phyloP scores from a whole-genome alignment of 2,329 filamentous ascomycete genomes.

The Ascochyta koolunga region DNA sequence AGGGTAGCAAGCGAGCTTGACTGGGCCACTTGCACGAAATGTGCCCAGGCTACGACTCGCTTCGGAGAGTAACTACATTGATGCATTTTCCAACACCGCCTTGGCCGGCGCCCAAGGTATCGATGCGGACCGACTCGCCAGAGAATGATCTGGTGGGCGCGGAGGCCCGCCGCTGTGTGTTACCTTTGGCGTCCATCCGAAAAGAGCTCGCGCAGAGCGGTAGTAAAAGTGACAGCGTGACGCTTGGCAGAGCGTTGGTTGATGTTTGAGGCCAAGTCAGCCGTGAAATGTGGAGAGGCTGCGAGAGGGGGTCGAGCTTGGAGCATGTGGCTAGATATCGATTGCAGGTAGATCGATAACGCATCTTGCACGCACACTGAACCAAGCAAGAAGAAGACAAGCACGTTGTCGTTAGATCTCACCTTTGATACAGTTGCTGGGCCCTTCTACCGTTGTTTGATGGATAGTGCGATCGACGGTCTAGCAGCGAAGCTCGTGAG shows the following conservation, averaged over 20 bases:
- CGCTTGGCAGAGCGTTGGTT: not conserved
- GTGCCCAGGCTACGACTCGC: conserved; percentile 12
- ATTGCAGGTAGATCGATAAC: conserved; percentile 9
- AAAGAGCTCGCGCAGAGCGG: conserved; percentile 7
- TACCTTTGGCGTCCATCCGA: conserved; percentile 10
- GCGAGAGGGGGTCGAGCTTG: conserved; percentile 13
- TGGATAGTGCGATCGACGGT: not conserved
- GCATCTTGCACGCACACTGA: not conserved
- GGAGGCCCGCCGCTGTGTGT: not conserved
- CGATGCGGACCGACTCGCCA: conserved; percentile 29
- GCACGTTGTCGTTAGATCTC: no score
- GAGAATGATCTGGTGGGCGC: conserved; percentile 8
- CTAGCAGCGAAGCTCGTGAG: not conserved
- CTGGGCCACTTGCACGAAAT: not conserved
- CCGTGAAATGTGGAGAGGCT: conserved; percentile 9
- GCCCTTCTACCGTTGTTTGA: not conserved
- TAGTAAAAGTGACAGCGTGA: not conserved
- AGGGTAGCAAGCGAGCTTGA: not conserved
- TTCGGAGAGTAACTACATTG: conserved; percentile 18
- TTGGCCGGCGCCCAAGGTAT: conserved; percentile 24
- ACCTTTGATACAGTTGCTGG: no score
- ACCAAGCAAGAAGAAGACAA: not conserved
- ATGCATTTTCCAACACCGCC: conserved; percentile 13
- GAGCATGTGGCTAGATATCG: conserved; percentile 17
- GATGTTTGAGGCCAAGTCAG: not conserved